phyloP scores from a whole-genome alignment of 768 basidiomycete genomes.

The Xerocomellus intermedius region DNA sequence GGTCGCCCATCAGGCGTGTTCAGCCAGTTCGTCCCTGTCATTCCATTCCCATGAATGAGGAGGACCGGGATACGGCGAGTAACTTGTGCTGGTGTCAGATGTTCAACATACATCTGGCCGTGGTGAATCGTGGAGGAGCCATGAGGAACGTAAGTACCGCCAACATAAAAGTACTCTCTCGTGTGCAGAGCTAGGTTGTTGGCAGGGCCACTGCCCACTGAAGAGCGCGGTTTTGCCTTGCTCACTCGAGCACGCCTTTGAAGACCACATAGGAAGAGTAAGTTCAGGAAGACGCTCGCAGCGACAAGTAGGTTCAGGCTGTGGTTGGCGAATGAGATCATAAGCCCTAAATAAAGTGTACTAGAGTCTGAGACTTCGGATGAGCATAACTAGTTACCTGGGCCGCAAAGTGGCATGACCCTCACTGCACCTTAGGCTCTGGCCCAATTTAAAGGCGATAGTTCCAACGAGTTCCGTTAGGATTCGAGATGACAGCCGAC shows the following conservation, averaged over 20 bases:
- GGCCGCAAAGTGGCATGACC: not conserved
- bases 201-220: not conserved
- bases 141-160: slow-evolving; percentile 38
- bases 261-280: slow-evolving; percentile 13
- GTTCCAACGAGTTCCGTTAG: not conserved
- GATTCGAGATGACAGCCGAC: not conserved
- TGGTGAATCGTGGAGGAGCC: slow-evolving; percentile 38
- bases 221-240: not conserved
- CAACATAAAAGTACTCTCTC: slow-evolving; percentile 49
- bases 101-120: slow-evolving; percentile 55
- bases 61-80: slow-evolving; percentile 43
- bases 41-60: slow-evolving; percentile 50
- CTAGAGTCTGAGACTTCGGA: too few relatives aligned
- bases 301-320: slow-evolving; percentile 2
- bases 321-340: slow-evolving; percentile 11
- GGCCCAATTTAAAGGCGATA: not conserved
- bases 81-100: slow-evolving; percentile 39
- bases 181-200: slow-evolving; percentile 38
- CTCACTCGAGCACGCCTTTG: not conserved
- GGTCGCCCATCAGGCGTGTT: slow-evolving; percentile 53
- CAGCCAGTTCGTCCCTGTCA: slow-evolving; percentile 53
- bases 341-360: not conserved
- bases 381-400: too few relatives aligned
- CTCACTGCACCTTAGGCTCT: not conserved
- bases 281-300: slow-evolving; percentile 18